A percentile compares a stretch with the other conserved stretches of the same genome.
Conservation (phyloP, 306 rosid species). For the Oxytropis ochrocephala region DNA sequence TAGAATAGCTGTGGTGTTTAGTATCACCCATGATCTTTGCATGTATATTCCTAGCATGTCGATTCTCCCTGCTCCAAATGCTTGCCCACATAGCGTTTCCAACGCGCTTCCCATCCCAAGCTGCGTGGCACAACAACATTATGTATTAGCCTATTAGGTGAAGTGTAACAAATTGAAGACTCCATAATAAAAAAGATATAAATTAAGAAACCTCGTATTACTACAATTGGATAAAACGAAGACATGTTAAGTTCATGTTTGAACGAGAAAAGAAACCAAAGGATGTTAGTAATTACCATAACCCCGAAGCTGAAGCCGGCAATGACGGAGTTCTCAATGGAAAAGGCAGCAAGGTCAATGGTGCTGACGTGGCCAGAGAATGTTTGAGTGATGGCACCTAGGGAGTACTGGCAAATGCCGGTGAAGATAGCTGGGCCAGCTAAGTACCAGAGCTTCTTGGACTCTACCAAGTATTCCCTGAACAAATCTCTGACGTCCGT, state of each 20-base stretch:
- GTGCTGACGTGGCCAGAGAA: slow-evolving; percentile 72
- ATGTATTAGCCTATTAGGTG: too few relatives aligned
- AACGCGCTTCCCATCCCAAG: slow-evolving; percentile 90
- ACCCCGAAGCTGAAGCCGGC: slow-evolving; percentile 79
- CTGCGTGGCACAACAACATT: slow-evolving; percentile 14
- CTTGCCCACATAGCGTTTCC: slow-evolving; percentile 89
- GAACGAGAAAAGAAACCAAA: too few relatives aligned
- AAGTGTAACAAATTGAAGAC: too few relatives aligned
- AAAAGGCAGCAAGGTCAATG: slow-evolving; percentile 71
- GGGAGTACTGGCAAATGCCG: slow-evolving; percentile 66
- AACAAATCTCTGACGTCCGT: slow-evolving; percentile 27
- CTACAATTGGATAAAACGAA: too few relatives aligned
- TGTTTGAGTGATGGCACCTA: slow-evolving; percentile 73
- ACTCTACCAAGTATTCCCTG: slow-evolving; percentile 39
- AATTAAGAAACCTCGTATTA: too few relatives aligned
- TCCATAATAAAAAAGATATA: too few relatives aligned
- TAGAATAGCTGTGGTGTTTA: slow-evolving; percentile 30
- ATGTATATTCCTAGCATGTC: slow-evolving; percentile 73
- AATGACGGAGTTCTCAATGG: slow-evolving; percentile 75
- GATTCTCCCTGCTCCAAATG: slow-evolving; percentile 61
- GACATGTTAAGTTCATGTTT: too few relatives aligned
- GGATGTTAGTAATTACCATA: slow-evolving; percentile 32
- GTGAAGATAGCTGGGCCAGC: slow-evolving; percentile 92
- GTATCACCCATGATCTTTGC: slow-evolving; percentile 85
- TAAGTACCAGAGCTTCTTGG: slow-evolving; percentile 73